These are phyloP conservation scores for Hypoxylon sp. DNA, from an alignment of 2,329 filamentous ascomycete genomes.

Conservation along the genomic window DNA sequence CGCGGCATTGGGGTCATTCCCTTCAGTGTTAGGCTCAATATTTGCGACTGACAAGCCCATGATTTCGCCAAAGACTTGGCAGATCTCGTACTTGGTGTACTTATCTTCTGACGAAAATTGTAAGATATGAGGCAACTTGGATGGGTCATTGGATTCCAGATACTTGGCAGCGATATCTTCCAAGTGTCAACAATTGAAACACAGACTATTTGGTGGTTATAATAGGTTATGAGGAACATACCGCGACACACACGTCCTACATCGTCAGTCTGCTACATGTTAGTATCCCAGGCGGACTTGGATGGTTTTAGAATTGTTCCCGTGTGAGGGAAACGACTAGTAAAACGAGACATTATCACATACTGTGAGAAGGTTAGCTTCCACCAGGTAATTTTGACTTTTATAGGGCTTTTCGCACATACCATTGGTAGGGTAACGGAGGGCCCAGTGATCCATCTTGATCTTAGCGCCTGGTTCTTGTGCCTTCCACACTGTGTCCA, in stretches of 20 bases:
- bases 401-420: conserved; percentile 1
- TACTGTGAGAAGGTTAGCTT: conserved; percentile 33
- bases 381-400: not conserved
- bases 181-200: conserved; percentile 28
- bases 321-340: not conserved
- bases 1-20: conserved; percentile 76
- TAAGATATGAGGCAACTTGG: conserved; percentile 74
- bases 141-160: conserved; percentile 61
- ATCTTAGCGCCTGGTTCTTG: conserved; percentile 73
- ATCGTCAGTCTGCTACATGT: conserved; percentile 72
- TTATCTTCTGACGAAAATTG: conserved; percentile 90
- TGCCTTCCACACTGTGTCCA: conserved; percentile 81
- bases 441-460: conserved; percentile 87
- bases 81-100: conserved; percentile 92
- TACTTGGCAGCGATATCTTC: conserved; percentile 79
- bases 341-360: conserved; percentile 2
- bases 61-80: conserved; percentile 80
- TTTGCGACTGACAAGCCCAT: conserved; percentile 78
- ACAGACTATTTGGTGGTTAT: not conserved
- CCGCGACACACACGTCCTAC: conserved; percentile 81
- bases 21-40: conserved; percentile 77
- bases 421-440: conserved; percentile 84
- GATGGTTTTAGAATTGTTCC: not conserved
- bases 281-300: conserved; percentile 3
- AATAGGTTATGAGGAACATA: conserved; percentile 51